phyloP scores from a whole-genome alignment of 805 yeast species.

The Kodamaea restingae region DNA sequence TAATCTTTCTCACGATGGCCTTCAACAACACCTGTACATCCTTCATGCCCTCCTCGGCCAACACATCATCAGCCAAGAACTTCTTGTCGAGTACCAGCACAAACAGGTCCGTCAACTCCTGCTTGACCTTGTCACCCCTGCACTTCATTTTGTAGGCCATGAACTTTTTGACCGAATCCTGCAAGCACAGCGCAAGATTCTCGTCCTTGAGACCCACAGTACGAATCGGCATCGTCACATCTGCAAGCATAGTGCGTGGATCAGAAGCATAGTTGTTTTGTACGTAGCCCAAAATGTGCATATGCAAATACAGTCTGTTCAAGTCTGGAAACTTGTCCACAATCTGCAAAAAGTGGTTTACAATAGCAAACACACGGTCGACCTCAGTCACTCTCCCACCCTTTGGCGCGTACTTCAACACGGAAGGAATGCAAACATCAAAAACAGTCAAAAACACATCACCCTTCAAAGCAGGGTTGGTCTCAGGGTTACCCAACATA shows the following conservation, averaged over 20 bases:
- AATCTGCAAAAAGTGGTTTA: constrained; percentile 45
- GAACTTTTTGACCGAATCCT: constrained; percentile 67
- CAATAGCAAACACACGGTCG: constrained; percentile 38
- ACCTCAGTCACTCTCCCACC: constrained; percentile 27
- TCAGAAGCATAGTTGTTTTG: constrained; percentile 38
- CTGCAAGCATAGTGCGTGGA: constrained; percentile 44
- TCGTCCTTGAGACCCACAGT: constrained; percentile 37
- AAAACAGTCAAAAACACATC: constrained; percentile 43
- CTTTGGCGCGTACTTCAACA: constrained; percentile 24
- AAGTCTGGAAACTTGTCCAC: constrained; percentile 68
- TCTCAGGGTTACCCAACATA: constrained; percentile 80
- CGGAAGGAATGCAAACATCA: constrained; percentile 32
- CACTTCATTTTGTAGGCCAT: constrained; percentile 52
- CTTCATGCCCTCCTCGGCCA: too few species aligned
- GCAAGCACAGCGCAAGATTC: constrained; percentile 55
- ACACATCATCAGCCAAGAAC: constrained; percentile 21
- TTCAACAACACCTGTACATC: constrained; percentile 29
- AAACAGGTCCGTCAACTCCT: constrained; percentile 29
- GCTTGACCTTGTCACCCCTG: constrained; percentile 25
- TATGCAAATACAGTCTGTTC: constrained; percentile 62
- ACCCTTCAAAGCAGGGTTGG: constrained; percentile 66
- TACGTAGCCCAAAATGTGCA: constrained; percentile 58
- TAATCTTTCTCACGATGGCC: too few species aligned
- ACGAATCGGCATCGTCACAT: constrained; percentile 66
- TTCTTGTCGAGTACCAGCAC: constrained; percentile 23